A percentile compares a stretch with the other conserved stretches of the same genome.
phyloP scores from a whole-genome alignment of 768 basidiomycete species.

The Heimioporus sp. region DNA sequence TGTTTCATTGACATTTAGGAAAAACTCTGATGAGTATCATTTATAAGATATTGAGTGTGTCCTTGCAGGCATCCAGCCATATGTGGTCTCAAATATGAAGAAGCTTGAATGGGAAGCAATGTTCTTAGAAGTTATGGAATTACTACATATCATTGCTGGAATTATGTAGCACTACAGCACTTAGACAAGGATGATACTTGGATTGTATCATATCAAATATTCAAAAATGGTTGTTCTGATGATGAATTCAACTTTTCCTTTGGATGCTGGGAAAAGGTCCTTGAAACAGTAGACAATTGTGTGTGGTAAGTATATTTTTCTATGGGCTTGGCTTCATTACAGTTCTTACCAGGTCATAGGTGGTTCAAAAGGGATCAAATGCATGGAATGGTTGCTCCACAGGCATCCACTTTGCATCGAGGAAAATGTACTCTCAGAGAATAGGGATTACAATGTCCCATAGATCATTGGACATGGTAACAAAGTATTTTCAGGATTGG shows the following conservation, averaged over 20 bases:
- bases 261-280: background rate
- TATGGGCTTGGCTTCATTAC: too few relatives aligned
- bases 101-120: background rate
- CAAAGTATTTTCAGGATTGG: too few relatives aligned
- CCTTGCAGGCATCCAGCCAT: background rate
- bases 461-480: too few relatives aligned
- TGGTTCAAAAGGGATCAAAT: too few relatives aligned
- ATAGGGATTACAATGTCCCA: too few relatives aligned
- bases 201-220: constrained; percentile 5
- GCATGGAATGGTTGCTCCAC: too few relatives aligned
- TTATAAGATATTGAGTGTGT: background rate
- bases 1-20: background rate
- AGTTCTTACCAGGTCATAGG: too few relatives aligned
- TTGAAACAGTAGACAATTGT: constrained; percentile 3
- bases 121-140: background rate
- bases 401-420: too few relatives aligned
- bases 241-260: constrained; percentile 10
- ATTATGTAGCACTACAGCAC: constrained; percentile 6
- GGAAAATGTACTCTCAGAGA: too few relatives aligned
- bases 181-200: constrained; percentile 1
- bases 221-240: background rate
- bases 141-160: constrained; percentile 6
- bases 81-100: background rate
- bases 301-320: background rate
- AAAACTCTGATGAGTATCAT: background rate